These are phyloP conservation scores for Fusarium equiseti DNA, from an alignment of 2,329 filamentous ascomycete species.

Conservation along the genomic window DNA sequence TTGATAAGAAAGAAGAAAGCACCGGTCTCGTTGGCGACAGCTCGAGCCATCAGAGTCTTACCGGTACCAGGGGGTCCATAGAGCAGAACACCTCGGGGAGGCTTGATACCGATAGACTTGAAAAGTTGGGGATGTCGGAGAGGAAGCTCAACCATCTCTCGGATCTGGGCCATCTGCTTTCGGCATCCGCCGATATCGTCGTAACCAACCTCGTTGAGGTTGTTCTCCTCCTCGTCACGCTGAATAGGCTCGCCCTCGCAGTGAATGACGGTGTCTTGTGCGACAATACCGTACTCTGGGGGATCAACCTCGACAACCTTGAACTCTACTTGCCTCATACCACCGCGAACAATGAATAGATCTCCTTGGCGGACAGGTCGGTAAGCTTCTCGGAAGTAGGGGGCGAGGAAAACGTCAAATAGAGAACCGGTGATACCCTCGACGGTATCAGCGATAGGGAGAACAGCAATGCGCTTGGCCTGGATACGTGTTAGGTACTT, in stretches of 20 bases:
- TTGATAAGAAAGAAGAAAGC: slow-evolving; percentile 99
- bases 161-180: slow-evolving; percentile 99
- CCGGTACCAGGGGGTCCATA: slow-evolving; percentile 97
- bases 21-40: slow-evolving; percentile 98
- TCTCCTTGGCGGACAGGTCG: slow-evolving; percentile 97
- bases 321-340: slow-evolving; percentile 99
- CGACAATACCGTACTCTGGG: slow-evolving; percentile 98
- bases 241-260: slow-evolving; percentile 93
- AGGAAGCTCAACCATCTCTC: slow-evolving; percentile 97
- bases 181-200: slow-evolving; percentile 99
- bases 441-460: slow-evolving; percentile 97
- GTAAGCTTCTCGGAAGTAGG: slow-evolving; percentile 99
- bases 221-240: slow-evolving; percentile 98
- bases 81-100: slow-evolving; percentile 95
- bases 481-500: slow-evolving; percentile 54
- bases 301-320: slow-evolving; percentile 99
- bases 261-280: slow-evolving; percentile 98
- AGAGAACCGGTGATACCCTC: slow-evolving; percentile 97
- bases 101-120: slow-evolving; percentile 99
- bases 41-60: slow-evolving; percentile 99
- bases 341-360: slow-evolving; percentile 95
- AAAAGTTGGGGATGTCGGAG: slow-evolving; percentile 97
- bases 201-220: slow-evolving; percentile 98
- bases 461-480: slow-evolving; percentile 98
- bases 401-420: slow-evolving; percentile 98